Base-by-base conservation (phyloP, 768 basidiomycete species). In the Tricholomella constricta region DNA sequence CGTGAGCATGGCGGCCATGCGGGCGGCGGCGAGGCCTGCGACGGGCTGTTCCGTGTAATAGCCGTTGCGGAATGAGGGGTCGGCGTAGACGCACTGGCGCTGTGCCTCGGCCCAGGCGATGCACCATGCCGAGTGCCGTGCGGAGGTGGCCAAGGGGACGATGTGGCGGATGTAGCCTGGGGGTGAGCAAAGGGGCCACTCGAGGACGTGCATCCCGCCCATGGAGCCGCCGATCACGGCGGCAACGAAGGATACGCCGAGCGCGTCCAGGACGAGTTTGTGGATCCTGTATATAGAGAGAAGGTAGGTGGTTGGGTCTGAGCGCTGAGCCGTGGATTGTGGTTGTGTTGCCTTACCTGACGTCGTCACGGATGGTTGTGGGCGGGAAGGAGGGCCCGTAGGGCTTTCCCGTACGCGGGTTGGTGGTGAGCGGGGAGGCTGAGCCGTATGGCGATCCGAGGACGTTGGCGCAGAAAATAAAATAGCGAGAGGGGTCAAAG, bases 81-180 rank as follows among this genome's bases (percentile, higher is more conserved):
- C 96, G 58, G 88, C 90, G 77, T 94, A 98, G 63, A 99, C 95
- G 66, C 89, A 89, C 66, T 98, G 96, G 0, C 96, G 84, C 65
- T 99, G 96, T 0, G 95, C 91, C 68, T 98, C 96, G 15, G 94
- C 95, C 96, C 96, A 99, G 64, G 88, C 88, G 69, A 99, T 99
- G 69, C 96, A 97, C 96, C 96, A 99, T 0, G 96, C 96, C 3
- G 92, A 94, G 72, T 98, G 96, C 1, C 92, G 82, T 0, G 93
- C 89, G 15, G 91, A 94, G 1, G 94, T 98, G 1, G 96, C 96
- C 31, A 99, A 83, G 2, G 95, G 91, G 50, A 96, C 80, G 60
- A 98, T 86, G 60, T 88, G 84, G 22, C 81, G 80, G 23, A 98
- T 79, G 68, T 89, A 98, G 6, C 82, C 84, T 12, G 74, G 72